A percentile compares a stretch with the other conserved stretches of the same genome.
phyloP scores from a whole-genome alignment of 306 rosid genomes.

The Malus domestica region DNA sequence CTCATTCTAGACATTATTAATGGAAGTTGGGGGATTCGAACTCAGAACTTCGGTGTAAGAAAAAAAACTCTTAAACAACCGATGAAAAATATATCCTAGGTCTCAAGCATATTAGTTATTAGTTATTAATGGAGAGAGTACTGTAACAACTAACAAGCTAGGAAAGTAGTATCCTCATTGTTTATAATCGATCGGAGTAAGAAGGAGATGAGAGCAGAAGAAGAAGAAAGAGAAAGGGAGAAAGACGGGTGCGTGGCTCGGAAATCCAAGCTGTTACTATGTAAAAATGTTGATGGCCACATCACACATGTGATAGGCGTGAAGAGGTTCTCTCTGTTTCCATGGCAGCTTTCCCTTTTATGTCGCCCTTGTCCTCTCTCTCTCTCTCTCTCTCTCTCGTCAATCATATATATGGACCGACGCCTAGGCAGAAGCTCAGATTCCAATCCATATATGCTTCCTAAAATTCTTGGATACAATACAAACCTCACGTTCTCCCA shows the following conservation, averaged over 20 bases:
- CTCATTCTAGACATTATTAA: neutral
- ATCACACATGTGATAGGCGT: slow-evolving; percentile 61
- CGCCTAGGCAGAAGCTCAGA: slow-evolving; percentile 11
- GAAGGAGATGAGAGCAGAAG: neutral
- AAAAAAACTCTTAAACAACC: neutral
- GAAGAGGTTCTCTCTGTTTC: slow-evolving; percentile 63
- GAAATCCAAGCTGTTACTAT: slow-evolving; percentile 39
- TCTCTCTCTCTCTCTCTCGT: slow-evolving; percentile 7
- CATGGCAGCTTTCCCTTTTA: slow-evolving; percentile 71
- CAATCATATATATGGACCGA: neutral
- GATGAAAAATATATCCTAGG: neutral
- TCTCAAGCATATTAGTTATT: too few species aligned
- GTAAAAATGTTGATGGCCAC: slow-evolving; percentile 29
- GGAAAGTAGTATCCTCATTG: neutral
- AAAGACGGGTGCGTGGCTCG: slow-evolving; percentile 15
- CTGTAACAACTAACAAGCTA: too few species aligned
- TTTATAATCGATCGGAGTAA: neutral
- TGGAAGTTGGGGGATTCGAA: too few species aligned
- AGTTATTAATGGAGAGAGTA: neutral
- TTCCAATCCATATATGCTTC: slow-evolving; percentile 29
- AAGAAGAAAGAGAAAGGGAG: slow-evolving; percentile 5
- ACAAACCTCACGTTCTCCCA: slow-evolving; percentile 42
- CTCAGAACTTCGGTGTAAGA: neutral
- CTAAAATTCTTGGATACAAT: slow-evolving; percentile 29
- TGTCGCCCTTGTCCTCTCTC: slow-evolving; percentile 29